Percentiles rank a stretch among this genome's conserved stretches.
These are phyloP conservation scores for Auriscalpium microsporum DNA, from an alignment of 768 basidiomycete species.

Conservation along the genomic window DNA sequence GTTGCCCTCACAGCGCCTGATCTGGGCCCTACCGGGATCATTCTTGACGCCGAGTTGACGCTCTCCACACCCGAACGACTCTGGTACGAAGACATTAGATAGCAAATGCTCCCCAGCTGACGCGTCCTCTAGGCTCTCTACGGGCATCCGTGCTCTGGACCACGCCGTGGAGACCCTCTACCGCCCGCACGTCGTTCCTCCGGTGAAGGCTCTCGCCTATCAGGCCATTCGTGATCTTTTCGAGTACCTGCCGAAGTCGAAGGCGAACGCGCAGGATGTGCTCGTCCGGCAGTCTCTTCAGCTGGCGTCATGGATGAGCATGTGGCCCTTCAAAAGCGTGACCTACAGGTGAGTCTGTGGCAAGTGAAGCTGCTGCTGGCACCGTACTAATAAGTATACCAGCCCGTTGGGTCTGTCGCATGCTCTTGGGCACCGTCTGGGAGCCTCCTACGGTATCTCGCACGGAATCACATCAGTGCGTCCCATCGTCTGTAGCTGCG, in stretches of 20 bases:
- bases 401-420: slow-evolving; percentile 72
- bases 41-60: slow-evolving; percentile 71
- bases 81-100: slow-evolving; percentile 38
- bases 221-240: slow-evolving; percentile 65
- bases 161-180: slow-evolving; percentile 71
- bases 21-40: slow-evolving; percentile 63
- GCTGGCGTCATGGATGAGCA: slow-evolving; percentile 73
- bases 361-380: background rate
- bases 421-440: slow-evolving; percentile 63
- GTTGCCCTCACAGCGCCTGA: slow-evolving; percentile 44
- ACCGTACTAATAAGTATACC: background rate
- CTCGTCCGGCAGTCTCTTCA: slow-evolving; percentile 61
- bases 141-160: slow-evolving; percentile 71
- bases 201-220: slow-evolving; percentile 57
- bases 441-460: slow-evolving; percentile 65
- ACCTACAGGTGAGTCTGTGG: slow-evolving; percentile 36
- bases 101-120: slow-evolving; percentile 4
- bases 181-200: slow-evolving; percentile 43
- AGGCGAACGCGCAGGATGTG: slow-evolving; percentile 47
- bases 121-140: slow-evolving; percentile 49
- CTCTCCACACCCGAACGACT: slow-evolving; percentile 64
- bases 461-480: slow-evolving; percentile 80
- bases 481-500: background rate
- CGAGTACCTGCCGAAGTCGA: slow-evolving; percentile 59
- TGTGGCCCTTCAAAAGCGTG: slow-evolving; percentile 58